Evolutionary conservation across 192 early-diverging fungal genomes (phyloP).

Genomic region (Funneliformis mosseae): DNA sequence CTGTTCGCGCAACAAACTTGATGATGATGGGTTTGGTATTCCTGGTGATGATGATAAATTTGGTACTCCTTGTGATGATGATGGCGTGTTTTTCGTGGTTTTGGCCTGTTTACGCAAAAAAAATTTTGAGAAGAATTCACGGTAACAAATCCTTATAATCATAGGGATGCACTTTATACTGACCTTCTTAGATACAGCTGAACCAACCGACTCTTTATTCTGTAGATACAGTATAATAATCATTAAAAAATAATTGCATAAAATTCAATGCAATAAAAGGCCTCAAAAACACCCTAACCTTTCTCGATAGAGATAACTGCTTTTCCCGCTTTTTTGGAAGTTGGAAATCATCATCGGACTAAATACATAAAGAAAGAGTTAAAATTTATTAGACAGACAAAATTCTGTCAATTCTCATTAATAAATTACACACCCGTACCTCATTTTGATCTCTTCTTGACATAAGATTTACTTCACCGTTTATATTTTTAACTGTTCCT

Average conservation of each 20-base stretch:
- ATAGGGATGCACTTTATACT: too few species aligned
- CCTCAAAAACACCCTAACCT: too few species aligned
- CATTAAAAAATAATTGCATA: too few species aligned
- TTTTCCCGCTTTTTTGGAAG: slow-evolving; percentile 1
- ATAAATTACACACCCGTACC: not conserved
- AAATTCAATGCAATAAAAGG: too few species aligned
- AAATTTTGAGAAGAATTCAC: too few species aligned
- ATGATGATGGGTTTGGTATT: not conserved
- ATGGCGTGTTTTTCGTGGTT: not conserved
- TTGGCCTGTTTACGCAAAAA: not conserved
- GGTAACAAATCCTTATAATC: too few species aligned
- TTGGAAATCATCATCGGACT: slow-evolving; percentile 10
- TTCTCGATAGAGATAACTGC: not conserved
- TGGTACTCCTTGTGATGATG: slow-evolving; percentile 4
- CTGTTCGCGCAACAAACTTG: too few species aligned
- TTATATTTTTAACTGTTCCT: not conserved
- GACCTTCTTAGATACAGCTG: too few species aligned
- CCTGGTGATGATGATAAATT: slow-evolving; percentile 5
- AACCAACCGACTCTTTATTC: too few species aligned
- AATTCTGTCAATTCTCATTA: slow-evolving; percentile 5
- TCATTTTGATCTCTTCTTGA: slow-evolving; percentile 1
- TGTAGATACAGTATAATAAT: too few species aligned
- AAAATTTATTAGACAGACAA: not conserved
- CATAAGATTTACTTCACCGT: not conserved
- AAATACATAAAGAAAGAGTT: not conserved